Conservation (phyloP, 352 stramenopile species). For the Phytophthora niederhauseri region DNA sequence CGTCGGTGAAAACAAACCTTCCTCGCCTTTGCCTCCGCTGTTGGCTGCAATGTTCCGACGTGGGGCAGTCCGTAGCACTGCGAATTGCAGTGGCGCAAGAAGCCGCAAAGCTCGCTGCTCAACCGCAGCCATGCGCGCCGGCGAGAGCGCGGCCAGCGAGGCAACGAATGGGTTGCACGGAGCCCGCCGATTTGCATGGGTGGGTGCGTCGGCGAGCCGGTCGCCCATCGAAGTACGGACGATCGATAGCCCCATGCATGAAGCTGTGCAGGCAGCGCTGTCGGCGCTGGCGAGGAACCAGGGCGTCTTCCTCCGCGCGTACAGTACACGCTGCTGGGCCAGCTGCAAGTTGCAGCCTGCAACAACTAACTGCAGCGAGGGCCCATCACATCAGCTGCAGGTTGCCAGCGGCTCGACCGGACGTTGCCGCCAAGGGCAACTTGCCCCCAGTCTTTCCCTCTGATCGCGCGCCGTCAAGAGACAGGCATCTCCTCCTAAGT, state of each 20-base stretch:
- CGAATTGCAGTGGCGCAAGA: constrained; percentile 2
- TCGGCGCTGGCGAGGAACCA: not conserved
- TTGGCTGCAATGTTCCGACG: not conserved
- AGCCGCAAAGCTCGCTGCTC: constrained; percentile 12
- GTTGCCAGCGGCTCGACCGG: constrained; percentile 13
- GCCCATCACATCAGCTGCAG: constrained; percentile 11
- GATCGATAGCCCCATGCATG: not conserved
- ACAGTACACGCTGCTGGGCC: not conserved
- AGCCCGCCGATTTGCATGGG: constrained; percentile 8
- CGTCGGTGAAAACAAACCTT: not conserved
- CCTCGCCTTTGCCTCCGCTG: not conserved
- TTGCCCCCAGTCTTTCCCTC: constrained; percentile 5
- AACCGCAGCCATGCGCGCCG: constrained; percentile 4
- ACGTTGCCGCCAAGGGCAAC: constrained; percentile 15
- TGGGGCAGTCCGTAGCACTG: not conserved
- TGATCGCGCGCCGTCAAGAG: constrained; percentile 9
- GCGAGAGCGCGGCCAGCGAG: constrained; percentile 11
- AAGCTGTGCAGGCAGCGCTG: constrained; percentile 11
- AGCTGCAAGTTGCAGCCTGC: no score
- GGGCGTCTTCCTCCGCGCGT: no score
- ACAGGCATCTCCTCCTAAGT: not conserved
- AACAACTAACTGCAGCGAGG: not conserved
- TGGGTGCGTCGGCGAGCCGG: not conserved
- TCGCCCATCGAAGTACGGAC: constrained; percentile 18
- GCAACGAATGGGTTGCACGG: constrained; percentile 19